Percentiles rank a stretch among this genome's conserved stretches.
Conservation (phyloP, 176 grass and related monocot genomes). For the Elymus sibiricus region DNA sequence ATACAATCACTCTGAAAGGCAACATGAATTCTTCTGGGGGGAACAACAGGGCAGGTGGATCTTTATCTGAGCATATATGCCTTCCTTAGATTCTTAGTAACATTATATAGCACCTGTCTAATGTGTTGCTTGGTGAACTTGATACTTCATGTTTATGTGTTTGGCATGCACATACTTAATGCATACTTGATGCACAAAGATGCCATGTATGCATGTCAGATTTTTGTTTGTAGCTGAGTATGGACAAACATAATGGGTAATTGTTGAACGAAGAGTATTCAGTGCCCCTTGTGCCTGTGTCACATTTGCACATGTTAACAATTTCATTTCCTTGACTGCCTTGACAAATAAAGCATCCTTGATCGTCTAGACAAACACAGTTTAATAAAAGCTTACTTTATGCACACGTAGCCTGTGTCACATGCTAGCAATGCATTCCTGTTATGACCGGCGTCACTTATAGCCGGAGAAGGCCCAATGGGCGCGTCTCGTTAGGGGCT, state of each 20-base stretch:
- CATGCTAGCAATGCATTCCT: background rate
- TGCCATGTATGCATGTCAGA: background rate
- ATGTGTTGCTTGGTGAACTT: slow-evolving; percentile 8
- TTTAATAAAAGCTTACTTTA: background rate
- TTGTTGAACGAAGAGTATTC: background rate
- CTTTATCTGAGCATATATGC: slow-evolving; percentile 10
- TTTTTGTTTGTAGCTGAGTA: background rate
- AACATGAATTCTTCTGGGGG: slow-evolving; percentile 30
- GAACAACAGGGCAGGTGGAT: slow-evolving; percentile 38
- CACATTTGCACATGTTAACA: background rate
- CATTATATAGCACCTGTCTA: background rate
- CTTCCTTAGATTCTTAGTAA: background rate
- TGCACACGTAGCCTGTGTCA: background rate
- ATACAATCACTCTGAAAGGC: slow-evolving; percentile 35
- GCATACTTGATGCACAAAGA: background rate
- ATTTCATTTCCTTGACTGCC: background rate
- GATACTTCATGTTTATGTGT: background rate
- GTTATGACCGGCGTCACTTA: no score
- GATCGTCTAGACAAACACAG: background rate
- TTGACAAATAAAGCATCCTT: background rate
- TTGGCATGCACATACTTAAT: background rate
- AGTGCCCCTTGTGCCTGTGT: background rate
- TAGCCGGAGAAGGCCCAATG: no score
- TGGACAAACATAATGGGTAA: background rate
- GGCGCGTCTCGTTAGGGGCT: no score